Evolutionary conservation across 2,329 filamentous ascomycete species (phyloP).

Genomic region (Xylogone sp.): DNA sequence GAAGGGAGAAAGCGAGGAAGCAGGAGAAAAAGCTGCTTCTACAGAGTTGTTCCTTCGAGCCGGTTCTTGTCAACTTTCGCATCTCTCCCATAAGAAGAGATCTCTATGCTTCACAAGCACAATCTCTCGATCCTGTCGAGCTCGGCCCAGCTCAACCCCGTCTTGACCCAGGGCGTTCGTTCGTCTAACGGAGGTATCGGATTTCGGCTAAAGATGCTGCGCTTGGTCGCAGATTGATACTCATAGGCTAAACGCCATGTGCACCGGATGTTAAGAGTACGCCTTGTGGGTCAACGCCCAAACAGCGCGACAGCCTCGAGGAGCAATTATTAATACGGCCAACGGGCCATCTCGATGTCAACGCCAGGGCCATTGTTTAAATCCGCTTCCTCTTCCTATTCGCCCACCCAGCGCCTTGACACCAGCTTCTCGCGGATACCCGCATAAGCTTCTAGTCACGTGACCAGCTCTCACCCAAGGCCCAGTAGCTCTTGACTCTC

Average conservation of each 20-base stretch:
- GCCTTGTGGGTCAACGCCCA: neutral
- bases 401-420: neutral
- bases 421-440: neutral
- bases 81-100: neutral
- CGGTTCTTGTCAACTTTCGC: neutral
- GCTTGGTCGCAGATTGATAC: neutral
- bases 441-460: neutral
- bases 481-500: neutral
- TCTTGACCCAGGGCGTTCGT: neutral
- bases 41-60: no score
- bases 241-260: neutral
- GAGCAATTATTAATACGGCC: neutral
- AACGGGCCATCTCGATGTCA: neutral
- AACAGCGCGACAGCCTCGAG: neutral
- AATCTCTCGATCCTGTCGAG: neutral
- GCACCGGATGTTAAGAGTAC: neutral
- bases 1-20: no score
- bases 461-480: neutral
- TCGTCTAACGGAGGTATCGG: neutral
- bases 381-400: neutral
- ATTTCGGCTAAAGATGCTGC: neutral
- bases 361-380: neutral
- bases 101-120: neutral
- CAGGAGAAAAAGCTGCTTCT: no score
- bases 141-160: neutral